Evolutionary conservation across 768 basidiomycete genomes (phyloP).

Genomic region (Gautieria morchelliformis): DNA sequence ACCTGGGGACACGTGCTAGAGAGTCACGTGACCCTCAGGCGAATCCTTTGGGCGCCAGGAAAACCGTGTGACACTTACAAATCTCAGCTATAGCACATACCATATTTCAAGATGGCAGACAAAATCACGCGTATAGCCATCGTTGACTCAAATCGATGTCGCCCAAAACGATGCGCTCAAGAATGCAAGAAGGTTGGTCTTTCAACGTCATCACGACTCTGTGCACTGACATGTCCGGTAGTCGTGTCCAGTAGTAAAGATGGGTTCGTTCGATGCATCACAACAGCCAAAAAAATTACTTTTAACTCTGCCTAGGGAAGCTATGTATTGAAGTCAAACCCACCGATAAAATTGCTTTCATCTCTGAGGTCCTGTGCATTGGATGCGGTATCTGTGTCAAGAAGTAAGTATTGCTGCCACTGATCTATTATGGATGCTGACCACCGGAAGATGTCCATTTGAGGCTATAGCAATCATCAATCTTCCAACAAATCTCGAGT

Average conservation of each 20-base stretch:
- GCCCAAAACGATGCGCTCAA: constrained; percentile 93
- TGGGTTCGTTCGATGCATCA: constrained; percentile 48
- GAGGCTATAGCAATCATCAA: constrained; percentile 99
- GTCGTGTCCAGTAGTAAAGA: constrained; percentile 96
- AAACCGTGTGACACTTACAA: constrained; percentile 6
- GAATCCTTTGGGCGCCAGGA: neutral
- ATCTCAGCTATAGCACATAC: neutral
- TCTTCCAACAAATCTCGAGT: constrained; percentile 91
- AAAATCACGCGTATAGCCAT: constrained; percentile 98
- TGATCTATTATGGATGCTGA: neutral
- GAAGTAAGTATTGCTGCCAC: constrained; percentile 52
- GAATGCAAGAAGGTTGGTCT: constrained; percentile 88
- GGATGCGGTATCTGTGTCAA: constrained; percentile 99
- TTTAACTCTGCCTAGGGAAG: constrained; percentile 49
- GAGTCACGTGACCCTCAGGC: too few species aligned
- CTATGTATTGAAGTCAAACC: constrained; percentile 97
- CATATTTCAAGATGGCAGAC: constrained; percentile 54
- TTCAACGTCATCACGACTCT: neutral
- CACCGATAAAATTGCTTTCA: constrained; percentile 94
- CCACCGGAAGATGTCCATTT: constrained; percentile 76
- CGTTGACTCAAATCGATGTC: constrained; percentile 85
- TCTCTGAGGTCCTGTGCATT: constrained; percentile 97
- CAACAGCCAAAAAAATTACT: neutral
- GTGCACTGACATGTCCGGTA: constrained; percentile 16
- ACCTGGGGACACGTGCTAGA: too few species aligned